Conservation (phyloP, 139 green algal genomes). For the Spirogloea muscicola region DNA sequence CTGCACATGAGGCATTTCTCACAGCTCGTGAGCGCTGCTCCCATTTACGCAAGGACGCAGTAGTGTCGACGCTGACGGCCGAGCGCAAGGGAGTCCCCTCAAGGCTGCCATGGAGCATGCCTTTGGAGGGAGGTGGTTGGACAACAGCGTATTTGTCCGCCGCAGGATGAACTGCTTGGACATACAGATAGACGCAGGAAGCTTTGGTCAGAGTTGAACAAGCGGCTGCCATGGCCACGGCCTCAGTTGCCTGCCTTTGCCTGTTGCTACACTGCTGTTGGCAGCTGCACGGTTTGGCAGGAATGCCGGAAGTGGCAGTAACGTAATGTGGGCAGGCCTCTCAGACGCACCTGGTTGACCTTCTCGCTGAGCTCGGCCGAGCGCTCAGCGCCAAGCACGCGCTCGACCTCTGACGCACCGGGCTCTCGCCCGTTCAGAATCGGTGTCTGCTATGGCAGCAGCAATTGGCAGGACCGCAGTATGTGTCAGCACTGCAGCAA, state of each 20-base stretch:
- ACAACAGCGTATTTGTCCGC: slow-evolving; percentile 91
- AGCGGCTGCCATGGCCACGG: too few species aligned
- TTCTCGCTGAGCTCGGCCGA: slow-evolving; percentile 74
- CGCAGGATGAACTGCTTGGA: slow-evolving; percentile 91
- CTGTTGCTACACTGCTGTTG: too few species aligned
- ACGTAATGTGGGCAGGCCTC: too few species aligned
- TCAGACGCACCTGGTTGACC: slow-evolving; percentile 83
- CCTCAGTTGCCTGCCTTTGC: too few species aligned
- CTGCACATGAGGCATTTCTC: slow-evolving; percentile 52
- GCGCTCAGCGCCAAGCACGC: slow-evolving; percentile 59
- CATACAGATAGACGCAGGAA: neutral
- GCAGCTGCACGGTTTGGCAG: too few species aligned
- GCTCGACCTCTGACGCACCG: slow-evolving; percentile 66
- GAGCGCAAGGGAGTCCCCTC: neutral
- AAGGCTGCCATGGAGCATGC: slow-evolving; percentile 21
- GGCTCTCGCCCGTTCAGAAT: slow-evolving; percentile 80
- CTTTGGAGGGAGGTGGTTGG: slow-evolving; percentile 94
- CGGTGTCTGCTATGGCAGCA: slow-evolving; percentile 24
- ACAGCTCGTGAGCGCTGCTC: neutral
- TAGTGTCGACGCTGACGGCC: neutral
- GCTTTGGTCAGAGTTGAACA: too few species aligned
- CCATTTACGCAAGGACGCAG: neutral
- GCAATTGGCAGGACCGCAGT: too few species aligned
- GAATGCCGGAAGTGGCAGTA: too few species aligned
- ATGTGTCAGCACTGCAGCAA: too few species aligned